A percentile compares a stretch with the other conserved stretches of the same genome.
Conservation (phyloP, 2,329 filamentous ascomycete species). For the Colletotrichum navitas region DNA sequence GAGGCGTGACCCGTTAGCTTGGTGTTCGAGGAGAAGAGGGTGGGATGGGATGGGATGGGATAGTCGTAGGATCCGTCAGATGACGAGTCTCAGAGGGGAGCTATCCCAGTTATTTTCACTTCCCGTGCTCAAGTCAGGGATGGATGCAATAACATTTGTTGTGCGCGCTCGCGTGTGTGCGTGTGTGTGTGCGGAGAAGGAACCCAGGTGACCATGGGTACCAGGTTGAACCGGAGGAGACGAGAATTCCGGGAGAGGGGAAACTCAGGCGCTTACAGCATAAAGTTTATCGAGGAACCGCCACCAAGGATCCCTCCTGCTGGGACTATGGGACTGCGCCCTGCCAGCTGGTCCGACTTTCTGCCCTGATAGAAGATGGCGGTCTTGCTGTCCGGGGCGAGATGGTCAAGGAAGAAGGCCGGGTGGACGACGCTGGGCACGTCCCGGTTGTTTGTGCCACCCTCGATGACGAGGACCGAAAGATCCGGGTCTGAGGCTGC, state of each 20-base stretch:
- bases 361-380: slow-evolving; percentile 64
- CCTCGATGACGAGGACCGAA: slow-evolving; percentile 65
- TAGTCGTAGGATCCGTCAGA: slow-evolving; percentile 2
- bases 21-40: neutral
- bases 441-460: slow-evolving; percentile 66
- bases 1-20: slow-evolving; percentile 24
- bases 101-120: neutral
- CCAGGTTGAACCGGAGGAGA: neutral
- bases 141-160: neutral
- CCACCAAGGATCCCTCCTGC: slow-evolving; percentile 64
- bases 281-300: slow-evolving; percentile 61
- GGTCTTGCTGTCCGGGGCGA: slow-evolving; percentile 79
- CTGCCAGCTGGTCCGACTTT: slow-evolving; percentile 58
- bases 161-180: neutral
- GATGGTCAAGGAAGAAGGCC: slow-evolving; percentile 66
- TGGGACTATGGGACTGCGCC: slow-evolving; percentile 55
- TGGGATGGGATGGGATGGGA: neutral
- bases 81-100: neutral
- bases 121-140: neutral
- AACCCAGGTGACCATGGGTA: neutral
- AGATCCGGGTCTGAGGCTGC: slow-evolving; percentile 62
- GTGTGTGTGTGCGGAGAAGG: neutral
- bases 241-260: neutral
- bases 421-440: slow-evolving; percentile 63
- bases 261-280: slow-evolving; percentile 49